Conservation (phyloP, 768 basidiomycete genomes). For the Lentinus brumalis region DNA sequence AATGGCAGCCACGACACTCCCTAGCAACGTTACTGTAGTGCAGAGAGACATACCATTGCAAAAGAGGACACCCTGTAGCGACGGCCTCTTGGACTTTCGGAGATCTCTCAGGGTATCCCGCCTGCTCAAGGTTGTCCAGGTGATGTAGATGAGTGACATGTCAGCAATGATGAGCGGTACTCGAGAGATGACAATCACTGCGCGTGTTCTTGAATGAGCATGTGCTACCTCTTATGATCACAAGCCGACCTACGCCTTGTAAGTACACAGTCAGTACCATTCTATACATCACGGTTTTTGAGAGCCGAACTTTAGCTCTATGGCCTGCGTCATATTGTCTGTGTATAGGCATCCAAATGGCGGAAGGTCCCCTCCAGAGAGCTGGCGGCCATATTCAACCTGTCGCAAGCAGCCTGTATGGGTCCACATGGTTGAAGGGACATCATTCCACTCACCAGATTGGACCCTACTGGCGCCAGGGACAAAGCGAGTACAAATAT, state of each 20-base stretch:
- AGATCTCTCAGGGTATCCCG: not conserved
- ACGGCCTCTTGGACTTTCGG: not conserved
- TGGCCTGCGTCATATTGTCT: no score
- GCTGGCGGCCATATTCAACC: no score
- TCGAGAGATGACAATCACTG: not conserved
- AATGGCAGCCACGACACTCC: no score
- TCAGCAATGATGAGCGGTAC: not conserved
- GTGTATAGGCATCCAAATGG: no score
- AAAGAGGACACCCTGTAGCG: not conserved
- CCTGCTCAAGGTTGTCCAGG: not conserved
- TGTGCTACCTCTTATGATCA: no score
- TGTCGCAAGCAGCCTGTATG: no score
- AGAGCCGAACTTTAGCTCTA: no score
- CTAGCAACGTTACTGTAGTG: not conserved
- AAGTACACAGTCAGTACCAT: no score
- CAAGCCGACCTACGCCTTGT: no score
- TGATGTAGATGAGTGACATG: not conserved
- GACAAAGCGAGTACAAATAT: not conserved
- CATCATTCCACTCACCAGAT: not conserved
- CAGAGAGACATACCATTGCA: not conserved
- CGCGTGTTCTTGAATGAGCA: no score
- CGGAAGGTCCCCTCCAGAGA: no score
- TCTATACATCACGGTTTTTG: no score
- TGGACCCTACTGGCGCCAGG: not conserved
- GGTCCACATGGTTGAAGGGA: not conserved